phyloP scores from a whole-genome alignment of 2,329 filamentous ascomycete genomes.

The Neonectria punicea region DNA sequence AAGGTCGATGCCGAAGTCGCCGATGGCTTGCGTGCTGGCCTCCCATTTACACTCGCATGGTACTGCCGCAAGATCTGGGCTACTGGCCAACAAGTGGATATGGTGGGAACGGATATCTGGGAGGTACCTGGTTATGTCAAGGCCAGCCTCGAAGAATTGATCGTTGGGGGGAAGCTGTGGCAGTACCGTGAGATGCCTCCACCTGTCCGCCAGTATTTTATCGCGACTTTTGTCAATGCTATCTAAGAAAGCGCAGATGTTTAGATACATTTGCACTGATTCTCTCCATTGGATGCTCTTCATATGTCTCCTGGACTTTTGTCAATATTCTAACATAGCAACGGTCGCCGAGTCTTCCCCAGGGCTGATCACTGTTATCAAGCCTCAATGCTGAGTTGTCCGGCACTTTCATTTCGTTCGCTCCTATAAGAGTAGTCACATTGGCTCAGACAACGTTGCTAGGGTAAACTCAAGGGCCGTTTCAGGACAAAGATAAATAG shows the following conservation, averaged over 20 bases:
- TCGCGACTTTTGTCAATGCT: background rate
- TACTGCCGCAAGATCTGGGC: constrained; percentile 17
- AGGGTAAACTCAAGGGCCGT: too few species aligned
- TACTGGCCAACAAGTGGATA: background rate
- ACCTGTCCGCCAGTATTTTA: background rate
- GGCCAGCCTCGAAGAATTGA: background rate
- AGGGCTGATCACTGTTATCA: too few species aligned
- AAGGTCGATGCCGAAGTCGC: constrained; percentile 6
- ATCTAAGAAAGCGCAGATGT: background rate
- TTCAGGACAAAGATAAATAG: too few species aligned
- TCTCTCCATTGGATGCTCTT: too few species aligned
- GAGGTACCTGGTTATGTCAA: constrained; percentile 1
- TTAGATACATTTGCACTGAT: background rate
- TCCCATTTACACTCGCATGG: background rate
- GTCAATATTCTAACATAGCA: too few species aligned
- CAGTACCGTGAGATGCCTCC: constrained; percentile 4
- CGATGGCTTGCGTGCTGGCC: background rate
- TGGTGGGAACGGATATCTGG: constrained; percentile 14
- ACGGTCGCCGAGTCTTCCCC: too few species aligned
- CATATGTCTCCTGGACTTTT: too few species aligned
- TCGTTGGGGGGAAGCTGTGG: background rate
- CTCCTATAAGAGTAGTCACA: too few species aligned
- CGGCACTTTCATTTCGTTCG: too few species aligned
- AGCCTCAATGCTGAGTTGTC: too few species aligned
- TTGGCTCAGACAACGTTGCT: too few species aligned